Percentiles rank a stretch among this genome's conserved stretches.
These are phyloP conservation scores for Rhododendron kiyosumense DNA, from an alignment of 148 eudicot genomes.

Conservation along the genomic window DNA sequence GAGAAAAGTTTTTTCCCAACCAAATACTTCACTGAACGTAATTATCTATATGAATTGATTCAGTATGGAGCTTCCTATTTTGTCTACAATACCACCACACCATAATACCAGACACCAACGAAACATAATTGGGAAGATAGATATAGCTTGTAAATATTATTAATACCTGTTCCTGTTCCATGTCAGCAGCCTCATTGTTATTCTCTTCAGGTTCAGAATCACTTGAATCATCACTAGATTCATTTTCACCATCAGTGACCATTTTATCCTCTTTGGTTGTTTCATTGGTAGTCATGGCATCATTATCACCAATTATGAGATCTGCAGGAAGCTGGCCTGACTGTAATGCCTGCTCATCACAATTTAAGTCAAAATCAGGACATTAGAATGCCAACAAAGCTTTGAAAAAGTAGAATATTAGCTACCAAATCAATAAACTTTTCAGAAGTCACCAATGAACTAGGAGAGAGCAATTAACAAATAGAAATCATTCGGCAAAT, in stretches of 20 bases:
- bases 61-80: neutral
- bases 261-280: slow-evolving; percentile 47
- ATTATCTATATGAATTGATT: neutral
- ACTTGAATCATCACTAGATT: slow-evolving; percentile 25
- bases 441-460: neutral
- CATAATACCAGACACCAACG: neutral
- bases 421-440: neutral
- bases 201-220: slow-evolving; percentile 32
- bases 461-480: neutral
- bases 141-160: neutral
- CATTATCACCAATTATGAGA: slow-evolving; percentile 44
- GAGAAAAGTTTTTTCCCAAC: neutral
- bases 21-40: neutral
- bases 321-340: slow-evolving; percentile 92
- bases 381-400: neutral
- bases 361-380: slow-evolving; percentile 10
- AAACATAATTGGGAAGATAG: neutral
- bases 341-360: slow-evolving; percentile 53
- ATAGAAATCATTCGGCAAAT: neutral
- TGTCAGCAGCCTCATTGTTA: slow-evolving; percentile 30
- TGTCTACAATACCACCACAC: neutral
- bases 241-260: slow-evolving; percentile 45
- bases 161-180: slow-evolving; percentile 59
- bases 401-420: neutral
- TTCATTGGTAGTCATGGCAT: slow-evolving; percentile 22